Conservation (phyloP, 2,329 filamentous ascomycete species). For the Orbilia oligospora region DNA sequence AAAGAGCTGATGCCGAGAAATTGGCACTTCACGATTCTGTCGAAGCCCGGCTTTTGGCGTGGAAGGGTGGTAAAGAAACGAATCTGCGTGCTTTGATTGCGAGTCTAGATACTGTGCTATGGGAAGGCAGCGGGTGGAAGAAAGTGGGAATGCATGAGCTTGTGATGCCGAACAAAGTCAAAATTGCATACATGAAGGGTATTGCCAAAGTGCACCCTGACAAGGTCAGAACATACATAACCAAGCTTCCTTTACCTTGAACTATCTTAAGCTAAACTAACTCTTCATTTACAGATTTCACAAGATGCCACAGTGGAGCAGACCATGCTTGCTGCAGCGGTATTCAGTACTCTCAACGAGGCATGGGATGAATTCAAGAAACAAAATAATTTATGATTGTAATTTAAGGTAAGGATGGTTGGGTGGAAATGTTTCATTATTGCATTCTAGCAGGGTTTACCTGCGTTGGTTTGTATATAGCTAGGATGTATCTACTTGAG, state of each 20-base stretch:
- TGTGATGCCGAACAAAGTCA: slow-evolving; percentile 93
- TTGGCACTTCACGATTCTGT: slow-evolving; percentile 89
- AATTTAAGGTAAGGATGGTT: slow-evolving; percentile 14
- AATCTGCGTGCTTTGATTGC: slow-evolving; percentile 90
- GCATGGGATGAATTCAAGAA: slow-evolving; percentile 81
- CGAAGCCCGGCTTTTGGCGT: slow-evolving; percentile 81
- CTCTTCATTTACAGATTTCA: slow-evolving; percentile 70
- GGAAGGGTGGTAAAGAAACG: slow-evolving; percentile 92
- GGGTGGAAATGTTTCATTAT: slow-evolving; percentile 1
- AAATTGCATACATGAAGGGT: slow-evolving; percentile 98
- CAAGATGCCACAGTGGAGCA: slow-evolving; percentile 77
- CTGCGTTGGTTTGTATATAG: slow-evolving; percentile 12
- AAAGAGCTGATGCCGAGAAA: slow-evolving; percentile 90
- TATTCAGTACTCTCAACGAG: slow-evolving; percentile 79
- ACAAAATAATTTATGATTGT: slow-evolving; percentile 70
- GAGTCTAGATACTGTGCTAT: slow-evolving; percentile 89
- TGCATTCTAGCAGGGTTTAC: not conserved
- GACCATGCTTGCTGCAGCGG: slow-evolving; percentile 75
- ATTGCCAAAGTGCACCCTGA: slow-evolving; percentile 99
- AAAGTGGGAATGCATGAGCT: slow-evolving; percentile 95
- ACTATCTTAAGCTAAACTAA: slow-evolving; percentile 1
- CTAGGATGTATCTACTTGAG: not conserved
- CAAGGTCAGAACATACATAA: slow-evolving; percentile 79
- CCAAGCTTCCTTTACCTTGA: not conserved
- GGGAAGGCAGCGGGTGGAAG: slow-evolving; percentile 95